Evolutionary conservation across 441 rosid genomes (phyloP), one percentile per base, ranked within the genome.

Genomic region (Viola pubescens): DNA sequence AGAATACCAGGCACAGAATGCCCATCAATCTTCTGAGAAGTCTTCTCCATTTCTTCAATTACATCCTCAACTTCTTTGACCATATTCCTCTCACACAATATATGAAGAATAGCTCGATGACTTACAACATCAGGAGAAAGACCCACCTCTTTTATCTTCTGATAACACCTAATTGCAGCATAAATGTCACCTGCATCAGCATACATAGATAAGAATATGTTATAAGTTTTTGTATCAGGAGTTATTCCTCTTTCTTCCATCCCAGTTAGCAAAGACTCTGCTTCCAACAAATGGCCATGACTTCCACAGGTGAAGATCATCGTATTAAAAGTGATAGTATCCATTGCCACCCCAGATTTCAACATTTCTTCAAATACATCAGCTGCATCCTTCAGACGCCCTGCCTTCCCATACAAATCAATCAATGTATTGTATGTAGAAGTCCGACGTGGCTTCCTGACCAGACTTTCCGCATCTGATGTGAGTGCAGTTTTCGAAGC

Each of bases 351-450:
- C 62, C 96, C 91, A 54, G 86, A 77, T 50, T 81, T 81, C 73
- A 88, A 57, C 98, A 91, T 91, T 66, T 86, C 92, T 2, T 80
- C 73, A 73, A 88, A 86, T 43, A 85, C 70, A 47, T 72, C 73
- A 39, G 95, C 96, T 39, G 98, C 98, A 63, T 88, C 98, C 51
- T 66, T 61, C 9, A 91, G 79, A n/a, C 89, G 85, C 53, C 91
- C 98, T 1, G 96, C 92, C 72, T 91, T 91, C 38, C 95, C 98
- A 64, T 91, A 91, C 77, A 91, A 71, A 81, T 91, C 98, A 68
- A 91, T 88, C 73, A 91, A 69, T 13, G 88, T 80, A 58, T 88
- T 91, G 64, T 78, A 91, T 0, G 95, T 91, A 5, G 92, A 73
- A 5, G 96, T 83, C n/a, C 81, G 66, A 54, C 52, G 67, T 45